These are phyloP conservation scores for Macrolepiota fuliginosa DNA, from an alignment of 768 basidiomycete species.

Conservation along the genomic window DNA sequence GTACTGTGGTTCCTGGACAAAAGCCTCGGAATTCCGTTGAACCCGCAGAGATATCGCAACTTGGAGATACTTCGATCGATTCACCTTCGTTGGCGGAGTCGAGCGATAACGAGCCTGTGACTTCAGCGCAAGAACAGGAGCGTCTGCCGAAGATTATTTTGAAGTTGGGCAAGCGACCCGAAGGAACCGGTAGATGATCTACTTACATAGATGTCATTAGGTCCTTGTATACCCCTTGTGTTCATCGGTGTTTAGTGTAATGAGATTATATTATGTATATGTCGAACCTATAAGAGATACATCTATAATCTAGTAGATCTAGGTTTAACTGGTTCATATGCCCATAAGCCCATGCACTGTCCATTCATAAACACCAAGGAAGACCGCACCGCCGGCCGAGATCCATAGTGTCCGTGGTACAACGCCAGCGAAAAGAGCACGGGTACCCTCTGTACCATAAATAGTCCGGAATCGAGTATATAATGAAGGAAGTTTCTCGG, in stretches of 20 bases:
- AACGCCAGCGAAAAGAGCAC: slow-evolving; percentile 81
- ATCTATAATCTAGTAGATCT: not conserved
- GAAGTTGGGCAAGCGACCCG: slow-evolving; percentile 48
- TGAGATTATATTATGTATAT: not conserved
- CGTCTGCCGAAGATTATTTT: slow-evolving; percentile 55
- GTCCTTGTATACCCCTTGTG: not conserved
- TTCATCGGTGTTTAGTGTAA: not conserved
- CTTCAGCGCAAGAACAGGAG: slow-evolving; percentile 25
- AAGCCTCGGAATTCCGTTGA: slow-evolving; percentile 12
- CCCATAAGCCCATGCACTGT: slow-evolving; percentile 51
- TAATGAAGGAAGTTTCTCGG: slow-evolving; percentile 53
- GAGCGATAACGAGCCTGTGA: slow-evolving; percentile 16
- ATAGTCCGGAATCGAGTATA: slow-evolving; percentile 60
- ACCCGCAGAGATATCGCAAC: slow-evolving; percentile 16
- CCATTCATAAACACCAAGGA: slow-evolving; percentile 96
- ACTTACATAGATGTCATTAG: not conserved
- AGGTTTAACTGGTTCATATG: slow-evolving; percentile 14
- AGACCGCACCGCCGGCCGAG: slow-evolving; percentile 93
- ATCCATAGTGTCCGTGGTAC: slow-evolving; percentile 96
- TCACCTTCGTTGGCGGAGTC: not conserved
- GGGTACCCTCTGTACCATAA: slow-evolving; percentile 64
- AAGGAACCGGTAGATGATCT: not conserved
- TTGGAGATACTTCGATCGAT: slow-evolving; percentile 16
- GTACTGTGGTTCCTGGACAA: not conserved
- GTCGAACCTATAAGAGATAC: not conserved